phyloP scores from a whole-genome alignment of 2,329 filamentous ascomycete genomes.

The Lasiodiplodia theobromae region DNA sequence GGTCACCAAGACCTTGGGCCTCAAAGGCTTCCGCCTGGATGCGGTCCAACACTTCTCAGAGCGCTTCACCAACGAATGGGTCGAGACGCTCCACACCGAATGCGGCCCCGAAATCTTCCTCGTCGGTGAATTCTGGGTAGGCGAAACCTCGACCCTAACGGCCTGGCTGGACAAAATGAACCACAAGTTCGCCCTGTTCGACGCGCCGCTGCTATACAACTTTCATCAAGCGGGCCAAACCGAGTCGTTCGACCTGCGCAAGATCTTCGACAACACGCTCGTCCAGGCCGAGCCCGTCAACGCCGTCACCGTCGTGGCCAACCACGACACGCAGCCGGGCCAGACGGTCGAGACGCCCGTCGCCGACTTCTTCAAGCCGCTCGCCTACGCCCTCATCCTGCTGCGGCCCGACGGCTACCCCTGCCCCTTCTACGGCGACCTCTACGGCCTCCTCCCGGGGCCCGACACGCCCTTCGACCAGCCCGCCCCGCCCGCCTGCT shows the following conservation, averaged over 20 bases:
- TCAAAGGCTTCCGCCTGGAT: slow-evolving; percentile 74
- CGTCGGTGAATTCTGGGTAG: slow-evolving; percentile 74
- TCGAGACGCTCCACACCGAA: slow-evolving; percentile 60
- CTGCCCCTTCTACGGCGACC: slow-evolving; percentile 74
- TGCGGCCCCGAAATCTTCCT: slow-evolving; percentile 66
- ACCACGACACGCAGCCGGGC: slow-evolving; percentile 73
- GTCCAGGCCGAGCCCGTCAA: slow-evolving; percentile 61
- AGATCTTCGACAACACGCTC: slow-evolving; percentile 67
- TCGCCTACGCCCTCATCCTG: slow-evolving; percentile 76
- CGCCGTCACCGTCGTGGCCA: slow-evolving; percentile 71
- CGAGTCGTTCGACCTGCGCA: slow-evolving; percentile 62
- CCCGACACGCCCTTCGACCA: slow-evolving; percentile 42
- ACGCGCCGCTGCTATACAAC: slow-evolving; percentile 72
- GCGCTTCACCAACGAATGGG: slow-evolving; percentile 71
- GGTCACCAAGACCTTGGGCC: slow-evolving; percentile 66
- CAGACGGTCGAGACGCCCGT: slow-evolving; percentile 70
- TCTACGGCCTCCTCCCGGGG: slow-evolving; percentile 64
- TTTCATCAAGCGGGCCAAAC: slow-evolving; percentile 48
- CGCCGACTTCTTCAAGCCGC: slow-evolving; percentile 71
- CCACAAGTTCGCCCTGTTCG: slow-evolving; percentile 68
- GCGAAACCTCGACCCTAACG: slow-evolving; percentile 62
- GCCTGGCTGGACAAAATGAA: slow-evolving; percentile 65
- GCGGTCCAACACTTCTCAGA: slow-evolving; percentile 76
- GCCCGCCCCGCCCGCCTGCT: slow-evolving; percentile 60
- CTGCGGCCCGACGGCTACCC: slow-evolving; percentile 69